Percentiles rank a stretch among this genome's conserved stretches.
Evolutionary conservation across 257 asterid genomes (phyloP).

Genomic region (Penstemon davidsonii): DNA sequence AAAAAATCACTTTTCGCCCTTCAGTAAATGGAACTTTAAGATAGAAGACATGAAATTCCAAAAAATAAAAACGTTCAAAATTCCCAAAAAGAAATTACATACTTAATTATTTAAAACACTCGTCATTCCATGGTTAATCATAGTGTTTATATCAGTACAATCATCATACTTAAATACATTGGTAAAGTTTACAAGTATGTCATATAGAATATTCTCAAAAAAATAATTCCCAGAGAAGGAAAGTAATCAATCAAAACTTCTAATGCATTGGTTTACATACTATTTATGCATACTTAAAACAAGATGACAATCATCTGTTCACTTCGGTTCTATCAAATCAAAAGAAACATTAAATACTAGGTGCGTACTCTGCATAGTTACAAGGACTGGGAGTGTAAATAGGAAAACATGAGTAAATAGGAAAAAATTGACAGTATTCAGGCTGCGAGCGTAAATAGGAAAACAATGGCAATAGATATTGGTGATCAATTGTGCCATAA

Average conservation of each 20-base stretch:
- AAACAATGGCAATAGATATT: constrained; percentile 9
- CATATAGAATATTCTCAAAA: not conserved
- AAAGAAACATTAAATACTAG: not conserved
- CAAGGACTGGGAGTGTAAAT: constrained; percentile 3
- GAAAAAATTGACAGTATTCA: not conserved
- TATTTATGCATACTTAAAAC: not conserved
- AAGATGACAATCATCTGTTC: constrained; percentile 3
- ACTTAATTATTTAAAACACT: not conserved
- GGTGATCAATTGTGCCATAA: constrained; percentile 12
- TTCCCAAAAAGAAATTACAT: not conserved
- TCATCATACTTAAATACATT: constrained; percentile 11
- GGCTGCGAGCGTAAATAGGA: not conserved
- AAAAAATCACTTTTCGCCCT: not conserved
- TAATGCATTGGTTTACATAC: not conserved
- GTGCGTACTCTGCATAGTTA: constrained; percentile 6
- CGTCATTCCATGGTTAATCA: constrained; percentile 2
- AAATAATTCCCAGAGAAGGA: constrained; percentile 3
- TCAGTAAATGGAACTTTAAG: not conserved
- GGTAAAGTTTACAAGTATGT: constrained; percentile 8
- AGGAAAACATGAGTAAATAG: no score
- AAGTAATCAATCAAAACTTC: constrained; percentile 10
- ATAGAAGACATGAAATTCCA: not conserved
- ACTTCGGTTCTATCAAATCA: constrained; percentile 1
- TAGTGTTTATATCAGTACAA: constrained; percentile 7
- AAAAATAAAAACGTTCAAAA: not conserved